Conservation (phyloP, 2,329 filamentous ascomycete genomes). For the Nigrospora osmanthi region DNA sequence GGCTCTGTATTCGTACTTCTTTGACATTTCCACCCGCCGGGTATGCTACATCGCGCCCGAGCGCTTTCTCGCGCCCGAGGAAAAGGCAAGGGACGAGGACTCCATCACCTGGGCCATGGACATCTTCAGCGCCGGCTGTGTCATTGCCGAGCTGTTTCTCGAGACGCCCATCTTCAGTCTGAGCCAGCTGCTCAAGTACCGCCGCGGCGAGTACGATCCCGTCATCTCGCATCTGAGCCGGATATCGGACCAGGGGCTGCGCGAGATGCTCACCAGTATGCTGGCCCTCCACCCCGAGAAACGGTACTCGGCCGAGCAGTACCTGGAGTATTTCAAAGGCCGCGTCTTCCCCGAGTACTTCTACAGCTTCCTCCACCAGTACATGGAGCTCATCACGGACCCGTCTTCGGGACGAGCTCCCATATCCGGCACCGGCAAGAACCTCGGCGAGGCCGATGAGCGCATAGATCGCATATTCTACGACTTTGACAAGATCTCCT, state of each 20-base stretch:
- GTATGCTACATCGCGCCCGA: constrained; percentile 96
- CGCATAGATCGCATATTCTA: constrained; percentile 87
- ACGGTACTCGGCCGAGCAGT: constrained; percentile 88
- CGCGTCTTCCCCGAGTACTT: constrained; percentile 96
- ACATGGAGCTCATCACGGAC: constrained; percentile 94
- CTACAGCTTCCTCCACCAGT: constrained; percentile 94
- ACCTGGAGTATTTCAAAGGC: constrained; percentile 82
- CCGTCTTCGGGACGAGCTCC: constrained; percentile 71
- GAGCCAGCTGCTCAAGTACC: constrained; percentile 91
- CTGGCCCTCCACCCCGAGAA: constrained; percentile 89
- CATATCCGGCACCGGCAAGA: constrained; percentile 59
- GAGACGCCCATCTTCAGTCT: constrained; percentile 97
- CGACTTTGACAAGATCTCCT: constrained; percentile 97
- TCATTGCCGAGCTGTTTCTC: constrained; percentile 92
- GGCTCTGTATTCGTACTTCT: constrained; percentile 95
- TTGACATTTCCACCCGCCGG: constrained; percentile 82
- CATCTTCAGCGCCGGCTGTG: constrained; percentile 92
- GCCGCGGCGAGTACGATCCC: constrained; percentile 86
- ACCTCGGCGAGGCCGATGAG: constrained; percentile 82
- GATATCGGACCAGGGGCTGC: constrained; percentile 80
- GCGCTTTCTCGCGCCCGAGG: constrained; percentile 69
- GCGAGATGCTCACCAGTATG: constrained; percentile 91
- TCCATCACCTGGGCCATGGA: constrained; percentile 90
- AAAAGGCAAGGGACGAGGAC: constrained; percentile 52
- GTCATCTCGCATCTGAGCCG: constrained; percentile 71